phyloP scores from a whole-genome alignment of 23 red algal species.

The Cyanidioschyzon merolae region DNA sequence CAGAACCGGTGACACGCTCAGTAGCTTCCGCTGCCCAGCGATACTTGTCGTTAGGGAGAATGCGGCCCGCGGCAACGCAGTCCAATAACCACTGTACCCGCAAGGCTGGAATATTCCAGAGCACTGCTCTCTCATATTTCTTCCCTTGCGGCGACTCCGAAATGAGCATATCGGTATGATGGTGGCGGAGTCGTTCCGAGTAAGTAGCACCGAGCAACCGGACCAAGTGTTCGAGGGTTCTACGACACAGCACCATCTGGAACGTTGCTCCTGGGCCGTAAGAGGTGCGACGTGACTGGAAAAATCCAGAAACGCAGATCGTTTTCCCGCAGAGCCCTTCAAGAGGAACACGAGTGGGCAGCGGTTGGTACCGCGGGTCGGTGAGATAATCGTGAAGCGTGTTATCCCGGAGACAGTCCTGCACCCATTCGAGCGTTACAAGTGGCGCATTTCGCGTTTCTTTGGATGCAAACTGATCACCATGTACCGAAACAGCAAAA shows the following conservation, averaged over 20 bases:
- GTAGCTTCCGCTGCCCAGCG: background rate
- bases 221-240: background rate
- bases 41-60: background rate
- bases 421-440: constrained; percentile 1
- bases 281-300: background rate
- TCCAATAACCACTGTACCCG: background rate
- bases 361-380: background rate
- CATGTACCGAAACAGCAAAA: constrained; percentile 4
- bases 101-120: background rate
- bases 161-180: background rate
- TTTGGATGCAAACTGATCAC: background rate
- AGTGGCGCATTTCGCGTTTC: background rate
- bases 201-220: background rate
- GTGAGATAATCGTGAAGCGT: background rate
- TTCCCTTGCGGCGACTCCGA: background rate
- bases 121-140: background rate
- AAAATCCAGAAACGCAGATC: background rate
- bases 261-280: background rate
- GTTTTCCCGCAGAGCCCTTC: background rate
- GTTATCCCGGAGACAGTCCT: background rate
- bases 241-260: background rate
- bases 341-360: background rate
- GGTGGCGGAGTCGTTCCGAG: background rate
- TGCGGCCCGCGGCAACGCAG: background rate
- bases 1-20: too few relatives aligned